Conservation (phyloP, 352 stramenopile species). For the Phytophthora citricola region DNA sequence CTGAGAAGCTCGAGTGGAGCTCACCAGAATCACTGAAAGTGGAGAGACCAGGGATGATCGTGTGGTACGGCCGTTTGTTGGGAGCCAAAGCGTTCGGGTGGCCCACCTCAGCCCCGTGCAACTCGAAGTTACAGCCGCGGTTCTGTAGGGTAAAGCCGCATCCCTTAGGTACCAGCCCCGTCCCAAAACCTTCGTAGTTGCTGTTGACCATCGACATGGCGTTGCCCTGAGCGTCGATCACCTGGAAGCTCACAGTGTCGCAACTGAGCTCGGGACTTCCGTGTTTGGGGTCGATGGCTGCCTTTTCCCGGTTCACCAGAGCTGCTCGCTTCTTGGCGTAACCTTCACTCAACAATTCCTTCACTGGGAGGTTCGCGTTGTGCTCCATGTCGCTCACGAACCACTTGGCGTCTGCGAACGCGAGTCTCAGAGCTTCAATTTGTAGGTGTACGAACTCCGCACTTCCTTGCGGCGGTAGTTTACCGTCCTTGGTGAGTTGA, state of each 20-base stretch:
- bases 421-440: slow-evolving; percentile 93
- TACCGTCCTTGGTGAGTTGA: slow-evolving; percentile 54
- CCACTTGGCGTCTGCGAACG: slow-evolving; percentile 93
- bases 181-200: slow-evolving; percentile 98
- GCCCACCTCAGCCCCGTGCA: slow-evolving; percentile 58
- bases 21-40: slow-evolving; percentile 88
- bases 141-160: slow-evolving; percentile 98
- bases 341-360: slow-evolving; percentile 78
- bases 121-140: slow-evolving; percentile 94
- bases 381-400: slow-evolving; percentile 86
- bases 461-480: slow-evolving; percentile 50
- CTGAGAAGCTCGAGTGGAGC: slow-evolving; percentile 92
- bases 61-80: slow-evolving; percentile 97
- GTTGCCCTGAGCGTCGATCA: slow-evolving; percentile 95
- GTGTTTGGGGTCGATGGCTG: slow-evolving; percentile 59
- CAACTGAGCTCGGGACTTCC: slow-evolving; percentile 72
- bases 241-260: slow-evolving; percentile 96
- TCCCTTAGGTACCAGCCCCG: slow-evolving; percentile 91
- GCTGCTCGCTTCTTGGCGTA: slow-evolving; percentile 71
- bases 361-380: slow-evolving; percentile 55
- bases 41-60: slow-evolving; percentile 97
- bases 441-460: slow-evolving; percentile 89
- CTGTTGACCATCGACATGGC: slow-evolving; percentile 98
- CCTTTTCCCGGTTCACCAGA: slow-evolving; percentile 49
- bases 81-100: slow-evolving; percentile 94